Conservation (phyloP, 495 filamentous ascomycete species). For the Tuber calosporum region DNA sequence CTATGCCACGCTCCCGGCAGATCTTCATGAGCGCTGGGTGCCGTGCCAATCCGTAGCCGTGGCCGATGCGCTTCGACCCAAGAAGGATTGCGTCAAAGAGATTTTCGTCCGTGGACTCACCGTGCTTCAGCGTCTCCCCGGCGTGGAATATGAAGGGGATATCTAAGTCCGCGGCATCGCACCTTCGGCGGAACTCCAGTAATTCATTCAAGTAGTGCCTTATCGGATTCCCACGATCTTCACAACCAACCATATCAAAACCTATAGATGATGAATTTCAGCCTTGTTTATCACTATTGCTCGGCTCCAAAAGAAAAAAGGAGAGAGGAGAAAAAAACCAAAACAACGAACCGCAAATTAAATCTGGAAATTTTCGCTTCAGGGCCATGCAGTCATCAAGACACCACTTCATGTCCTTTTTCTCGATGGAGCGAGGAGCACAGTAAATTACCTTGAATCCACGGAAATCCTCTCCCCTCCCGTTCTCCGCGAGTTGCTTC, state of each 20-base stretch:
- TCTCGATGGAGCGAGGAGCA: background rate
- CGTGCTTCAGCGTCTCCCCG: conserved; percentile 71
- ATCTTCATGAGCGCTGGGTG: conserved; percentile 81
- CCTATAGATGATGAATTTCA: conserved; percentile 45
- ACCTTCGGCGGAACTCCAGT: conserved; percentile 83
- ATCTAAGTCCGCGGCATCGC: conserved; percentile 64
- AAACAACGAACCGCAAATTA: conserved; percentile 40
- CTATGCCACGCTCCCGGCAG: conserved; percentile 75
- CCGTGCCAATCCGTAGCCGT: conserved; percentile 76
- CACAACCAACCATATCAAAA: conserved; percentile 78
- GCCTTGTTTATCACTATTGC: conserved; percentile 62
- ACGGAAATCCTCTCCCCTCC: background rate
- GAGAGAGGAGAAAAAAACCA: conserved; percentile 28
- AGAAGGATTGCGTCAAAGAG: conserved; percentile 81
- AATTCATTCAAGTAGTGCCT: conserved; percentile 68
- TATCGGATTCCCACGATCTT: conserved; percentile 66
- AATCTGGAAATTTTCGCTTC: background rate
- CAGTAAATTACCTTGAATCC: conserved; percentile 3
- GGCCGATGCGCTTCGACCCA: conserved; percentile 76
- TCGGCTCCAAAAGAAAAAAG: conserved; percentile 38
- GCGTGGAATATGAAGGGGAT: conserved; percentile 95
- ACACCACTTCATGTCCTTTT: conserved; percentile 3
- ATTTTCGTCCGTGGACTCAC: conserved; percentile 66
- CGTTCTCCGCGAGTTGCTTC: background rate
- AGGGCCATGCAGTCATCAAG: conserved; percentile 2